Base-by-base conservation (phyloP, 2,329 filamentous ascomycete genomes). In the Monosporascus sp. region DNA sequence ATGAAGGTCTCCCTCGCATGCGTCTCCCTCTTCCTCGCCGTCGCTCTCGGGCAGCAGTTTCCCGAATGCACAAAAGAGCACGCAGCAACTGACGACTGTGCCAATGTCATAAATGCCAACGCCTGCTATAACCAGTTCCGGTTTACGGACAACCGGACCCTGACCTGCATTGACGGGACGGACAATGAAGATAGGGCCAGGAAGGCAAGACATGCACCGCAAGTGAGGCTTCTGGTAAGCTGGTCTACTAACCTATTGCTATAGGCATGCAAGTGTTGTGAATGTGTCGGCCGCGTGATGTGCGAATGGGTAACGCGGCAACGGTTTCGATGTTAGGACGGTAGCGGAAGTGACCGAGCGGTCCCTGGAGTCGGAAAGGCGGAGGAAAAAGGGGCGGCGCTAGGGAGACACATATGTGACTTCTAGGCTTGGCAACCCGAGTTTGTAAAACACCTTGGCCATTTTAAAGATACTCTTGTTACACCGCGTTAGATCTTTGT, bases 111-210 rank as follows among this genome's bases (percentile, higher is more conserved):
- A 56, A 69, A 73, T 47, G 69, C 71, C 19, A 70, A 65, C 47
- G 71, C 71, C 26, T 73, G 71, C 62, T 73, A 73, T 59, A 73
- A 73, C 59, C 62, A 71, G 57, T 72, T 66, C 59, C 59, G 69
- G 5, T 73, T 69, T 58, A 62, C 53, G 5, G 58, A 59, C 51
- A 52, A 66, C 8, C 68, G 67, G 49, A 73, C 71, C 2, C 59
- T 73, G 14, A 56, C 60, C 1, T 73, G 71, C 51, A 71, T 73
- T 37, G 69, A 69, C 7, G 71, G 69, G 1, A 65, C 55, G 2
- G 59, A 68, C 49, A 63, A 71, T 27, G 56, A 67, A 0, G 68
- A 71, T 16, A 63, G 64, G 47, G 61, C 63, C 9, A 55, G 60
- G 47, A 72, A 72, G 69, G 70, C 58, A 62, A 54, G 59, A 20